Percentiles rank a stretch among this genome's conserved stretches.
Evolutionary conservation across 306 rosid species (phyloP).

Genomic region (Alnus glutinosa): DNA sequence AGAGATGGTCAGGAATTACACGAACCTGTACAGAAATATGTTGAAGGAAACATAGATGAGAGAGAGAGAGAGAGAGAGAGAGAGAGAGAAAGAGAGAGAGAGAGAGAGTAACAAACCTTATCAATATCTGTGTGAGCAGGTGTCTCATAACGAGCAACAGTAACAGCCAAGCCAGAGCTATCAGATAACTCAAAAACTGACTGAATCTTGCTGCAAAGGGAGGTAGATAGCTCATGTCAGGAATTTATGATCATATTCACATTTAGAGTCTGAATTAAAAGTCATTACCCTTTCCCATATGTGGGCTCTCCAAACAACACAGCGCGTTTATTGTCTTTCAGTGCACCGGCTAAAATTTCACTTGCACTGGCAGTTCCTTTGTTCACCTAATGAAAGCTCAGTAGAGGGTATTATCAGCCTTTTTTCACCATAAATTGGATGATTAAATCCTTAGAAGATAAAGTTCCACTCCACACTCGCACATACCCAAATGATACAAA

Average conservation of each 20-base stretch:
- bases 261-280: conserved; percentile 24
- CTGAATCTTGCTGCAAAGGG: conserved; percentile 81
- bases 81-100: not conserved
- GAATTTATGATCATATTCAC: conserved; percentile 3
- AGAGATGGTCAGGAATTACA: conserved; percentile 80
- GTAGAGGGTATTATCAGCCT: conserved; percentile 2
- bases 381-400: conserved; percentile 65
- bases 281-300: conserved; percentile 83
- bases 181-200: conserved; percentile 92
- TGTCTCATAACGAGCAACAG: conserved; percentile 94
- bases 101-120: conserved; percentile 57
- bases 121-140: conserved; percentile 88
- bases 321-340: conserved; percentile 95
- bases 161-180: conserved; percentile 93
- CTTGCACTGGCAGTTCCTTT: conserved; percentile 99
- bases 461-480: not conserved
- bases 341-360: conserved; percentile 93
- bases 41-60: not conserved
- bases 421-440: conserved; percentile 4
- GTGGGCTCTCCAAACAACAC: conserved; percentile 91
- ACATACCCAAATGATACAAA: not conserved
- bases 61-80: not conserved
- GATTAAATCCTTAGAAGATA: not conserved
- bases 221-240: conserved; percentile 29
- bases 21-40: conserved; percentile 57